Evolutionary conservation across 2,329 filamentous ascomycete species (phyloP).

Genomic region (Fusarium concolor): DNA sequence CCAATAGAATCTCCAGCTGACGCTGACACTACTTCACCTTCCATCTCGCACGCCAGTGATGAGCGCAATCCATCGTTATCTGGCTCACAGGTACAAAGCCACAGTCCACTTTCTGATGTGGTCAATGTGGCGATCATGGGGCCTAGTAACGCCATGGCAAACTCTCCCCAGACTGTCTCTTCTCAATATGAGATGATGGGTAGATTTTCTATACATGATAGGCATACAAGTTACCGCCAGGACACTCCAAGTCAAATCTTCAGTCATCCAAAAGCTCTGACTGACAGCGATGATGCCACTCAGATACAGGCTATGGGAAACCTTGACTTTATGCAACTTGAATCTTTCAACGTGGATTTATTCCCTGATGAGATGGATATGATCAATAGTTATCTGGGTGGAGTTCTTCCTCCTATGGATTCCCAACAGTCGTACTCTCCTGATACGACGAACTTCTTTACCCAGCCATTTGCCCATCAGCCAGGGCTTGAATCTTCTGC

Average conservation of each 20-base stretch:
- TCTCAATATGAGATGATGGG: slow-evolving; percentile 3
- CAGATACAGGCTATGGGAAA: not conserved
- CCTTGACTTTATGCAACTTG: slow-evolving; percentile 2
- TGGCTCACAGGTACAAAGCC: not conserved
- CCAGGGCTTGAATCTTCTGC: not conserved
- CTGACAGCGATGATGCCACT: not conserved
- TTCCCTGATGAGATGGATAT: slow-evolving; percentile 4
- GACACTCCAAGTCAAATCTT: not conserved
- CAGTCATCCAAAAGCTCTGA: not conserved
- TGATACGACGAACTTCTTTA: not conserved
- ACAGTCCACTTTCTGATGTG: not conserved
- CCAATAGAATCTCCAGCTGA: not conserved
- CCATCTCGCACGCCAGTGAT: not conserved
- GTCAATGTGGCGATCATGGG: not conserved
- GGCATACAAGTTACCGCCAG: not conserved
- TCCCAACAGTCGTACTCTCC: not conserved
- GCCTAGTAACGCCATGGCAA: not conserved
- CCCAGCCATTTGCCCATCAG: not conserved
- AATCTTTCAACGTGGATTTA: not conserved
- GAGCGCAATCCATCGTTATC: not conserved
- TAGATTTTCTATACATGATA: not conserved
- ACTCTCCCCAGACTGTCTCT: not conserved
- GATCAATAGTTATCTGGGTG: slow-evolving; percentile 2
- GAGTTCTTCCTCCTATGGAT: not conserved
- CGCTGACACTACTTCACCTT: not conserved